Evolutionary conservation across 2,329 filamentous ascomycete species (phyloP), one percentile per base, ranked within the genome.

Genomic region (Diaporthe helianthi): DNA sequence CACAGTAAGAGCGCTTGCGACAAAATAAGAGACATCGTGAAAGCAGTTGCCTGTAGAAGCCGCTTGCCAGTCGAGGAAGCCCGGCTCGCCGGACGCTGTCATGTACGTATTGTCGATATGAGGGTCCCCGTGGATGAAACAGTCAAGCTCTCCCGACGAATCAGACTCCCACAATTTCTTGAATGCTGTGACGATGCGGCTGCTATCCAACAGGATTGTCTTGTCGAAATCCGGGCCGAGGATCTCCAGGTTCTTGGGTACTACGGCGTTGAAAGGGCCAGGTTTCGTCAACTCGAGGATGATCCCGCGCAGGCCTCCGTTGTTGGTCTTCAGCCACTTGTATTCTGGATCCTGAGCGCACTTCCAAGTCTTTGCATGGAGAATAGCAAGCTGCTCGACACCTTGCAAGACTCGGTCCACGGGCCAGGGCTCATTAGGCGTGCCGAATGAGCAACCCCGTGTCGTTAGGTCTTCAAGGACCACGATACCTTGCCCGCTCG

Each of bases 261-360:
- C 52, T 38, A 55, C 52, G 52, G 52, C 52, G 13, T 55, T 55
- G 52, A 55, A 55, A 24, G 52, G 52, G 13, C 52, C 52, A 22
- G 31, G n/a, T 22, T 55, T 55, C 4, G 52, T 55, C 52, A 55
- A 24, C 31, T 55, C 52, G 31, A 38, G 52, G n/a, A 55, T 55
- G 52, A 55, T 55, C 5, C 52, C 52, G 3, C 52, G 52, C 15
- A 55, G 7, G 31, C 52, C 52, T 22, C 52, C 52, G n/a, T 55
- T 55, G 7, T 55, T 55, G 31, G 31, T 12, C 3, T 24, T 17
- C 31, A 55, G 31, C 52, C 52, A 55, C 12, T 36, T 24, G 31
- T 55, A 55, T 9, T 22, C 6, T 38, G 31, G 31, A 38, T 55
- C 52, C n/a, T 55, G 31, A 6, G 52, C 31, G 31, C 52, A 55